Conservation (phyloP, 2,329 filamentous ascomycete species). For the Aureobasidium sp. region DNA sequence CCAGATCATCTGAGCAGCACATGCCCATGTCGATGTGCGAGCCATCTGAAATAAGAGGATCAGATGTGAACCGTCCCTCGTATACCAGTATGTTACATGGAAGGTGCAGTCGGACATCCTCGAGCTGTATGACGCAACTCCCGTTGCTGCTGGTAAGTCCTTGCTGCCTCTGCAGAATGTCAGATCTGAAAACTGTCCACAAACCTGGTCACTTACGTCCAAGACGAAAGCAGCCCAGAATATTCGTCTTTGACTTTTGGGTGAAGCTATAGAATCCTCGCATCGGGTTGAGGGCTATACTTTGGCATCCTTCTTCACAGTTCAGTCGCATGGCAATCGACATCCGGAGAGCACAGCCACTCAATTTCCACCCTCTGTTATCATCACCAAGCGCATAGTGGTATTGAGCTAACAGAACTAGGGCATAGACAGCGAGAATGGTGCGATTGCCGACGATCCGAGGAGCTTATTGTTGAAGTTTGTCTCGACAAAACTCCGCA, state of each 20-base stretch:
- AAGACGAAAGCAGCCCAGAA: not conserved
- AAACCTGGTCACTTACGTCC: not conserved
- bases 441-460: no score
- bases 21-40: not conserved
- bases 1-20: not conserved
- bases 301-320: slow-evolving; percentile 49
- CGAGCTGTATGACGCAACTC: slow-evolving; percentile 50
- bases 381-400: slow-evolving; percentile 55
- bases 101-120: slow-evolving; percentile 61
- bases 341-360: slow-evolving; percentile 54
- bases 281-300: no score
- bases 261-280: no score
- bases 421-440: no score
- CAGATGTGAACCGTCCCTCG: slow-evolving; percentile 51
- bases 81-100: slow-evolving; percentile 57
- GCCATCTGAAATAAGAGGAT: slow-evolving; percentile 53
- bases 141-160: no score
- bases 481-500: no score
- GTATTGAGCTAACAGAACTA: no score
- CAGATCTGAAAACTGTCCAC: slow-evolving; percentile 19
- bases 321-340: slow-evolving; percentile 57
- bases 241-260: not conserved
- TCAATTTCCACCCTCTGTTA: slow-evolving; percentile 56
- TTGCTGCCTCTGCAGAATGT: slow-evolving; percentile 44
- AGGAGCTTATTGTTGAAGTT: no score